These are phyloP conservation scores for Penicillium tannophilum DNA, from an alignment of 495 filamentous ascomycete genomes.

Conservation along the genomic window DNA sequence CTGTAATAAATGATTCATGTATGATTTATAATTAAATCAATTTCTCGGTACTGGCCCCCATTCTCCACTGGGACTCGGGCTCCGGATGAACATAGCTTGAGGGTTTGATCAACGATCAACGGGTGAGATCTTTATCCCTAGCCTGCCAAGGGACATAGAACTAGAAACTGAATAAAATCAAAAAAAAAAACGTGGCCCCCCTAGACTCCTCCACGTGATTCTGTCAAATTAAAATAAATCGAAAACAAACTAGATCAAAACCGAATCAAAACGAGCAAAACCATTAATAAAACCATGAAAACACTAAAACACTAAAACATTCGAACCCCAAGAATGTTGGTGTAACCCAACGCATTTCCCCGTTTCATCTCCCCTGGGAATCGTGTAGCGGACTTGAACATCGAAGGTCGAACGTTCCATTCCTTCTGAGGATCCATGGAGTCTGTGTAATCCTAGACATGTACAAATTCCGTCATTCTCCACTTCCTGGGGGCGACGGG, in stretches of 20 bases:
- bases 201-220: slow-evolving; percentile 18
- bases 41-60: background rate
- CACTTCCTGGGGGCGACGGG: background rate
- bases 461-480: background rate
- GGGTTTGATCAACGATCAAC: slow-evolving; percentile 21
- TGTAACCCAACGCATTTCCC: slow-evolving; percentile 24
- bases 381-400: slow-evolving; percentile 16
- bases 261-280: too few relatives aligned
- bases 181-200: slow-evolving; percentile 18
- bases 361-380: slow-evolving; percentile 22
- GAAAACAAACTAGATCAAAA: background rate
- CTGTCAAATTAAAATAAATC: background rate
- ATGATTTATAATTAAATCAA: background rate
- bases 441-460: too few relatives aligned
- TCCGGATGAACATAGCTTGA: slow-evolving; percentile 12
- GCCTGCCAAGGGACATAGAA: slow-evolving; percentile 22
- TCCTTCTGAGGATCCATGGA: background rate
- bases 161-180: too few relatives aligned
- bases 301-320: background rate
- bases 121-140: slow-evolving; percentile 40
- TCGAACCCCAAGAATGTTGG: slow-evolving; percentile 9
- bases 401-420: slow-evolving; percentile 5
- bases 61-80: slow-evolving; percentile 7
- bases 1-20: background rate
- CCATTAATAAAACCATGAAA: background rate